phyloP scores from a whole-genome alignment of 495 filamentous ascomycete species.

The Talaromyces thailandensis region DNA sequence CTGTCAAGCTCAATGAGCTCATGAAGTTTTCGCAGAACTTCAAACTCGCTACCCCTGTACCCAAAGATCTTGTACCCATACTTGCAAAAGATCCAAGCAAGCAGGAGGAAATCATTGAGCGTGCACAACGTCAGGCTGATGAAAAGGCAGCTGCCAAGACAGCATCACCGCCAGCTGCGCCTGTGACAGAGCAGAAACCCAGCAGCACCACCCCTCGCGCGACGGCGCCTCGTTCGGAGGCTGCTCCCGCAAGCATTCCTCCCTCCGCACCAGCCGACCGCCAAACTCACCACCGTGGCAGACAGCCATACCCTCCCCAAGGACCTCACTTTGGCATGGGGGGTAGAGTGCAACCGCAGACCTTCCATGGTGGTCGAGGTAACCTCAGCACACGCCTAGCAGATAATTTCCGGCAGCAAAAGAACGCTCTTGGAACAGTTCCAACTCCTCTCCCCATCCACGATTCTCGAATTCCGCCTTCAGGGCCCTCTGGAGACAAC shows the following conservation, averaged over 20 bases:
- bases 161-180: constrained; percentile 15
- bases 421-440: constrained; percentile 34
- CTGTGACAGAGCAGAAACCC: constrained; percentile 27
- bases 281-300: constrained; percentile 30
- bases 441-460: constrained; percentile 49
- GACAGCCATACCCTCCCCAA: constrained; percentile 38
- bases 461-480: constrained; percentile 39
- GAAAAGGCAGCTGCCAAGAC: constrained; percentile 44
- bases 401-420: constrained; percentile 48
- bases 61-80: constrained; percentile 85
- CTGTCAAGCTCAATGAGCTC: constrained; percentile 83
- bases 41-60: constrained; percentile 85
- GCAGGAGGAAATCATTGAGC: constrained; percentile 85
- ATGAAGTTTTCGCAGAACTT: constrained; percentile 93
- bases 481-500: constrained; percentile 39
- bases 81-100: constrained; percentile 90
- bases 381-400: constrained; percentile 46
- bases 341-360: constrained; percentile 32
- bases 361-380: constrained; percentile 32
- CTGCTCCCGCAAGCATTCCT: constrained; percentile 17
- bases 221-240: constrained; percentile 23
- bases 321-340: constrained; percentile 29
- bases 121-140: constrained; percentile 57
- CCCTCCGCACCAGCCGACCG: constrained; percentile 31
- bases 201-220: constrained; percentile 9